Conservation (phyloP, 2,329 filamentous ascomycete species). For the Aspergillus tubingensis region DNA sequence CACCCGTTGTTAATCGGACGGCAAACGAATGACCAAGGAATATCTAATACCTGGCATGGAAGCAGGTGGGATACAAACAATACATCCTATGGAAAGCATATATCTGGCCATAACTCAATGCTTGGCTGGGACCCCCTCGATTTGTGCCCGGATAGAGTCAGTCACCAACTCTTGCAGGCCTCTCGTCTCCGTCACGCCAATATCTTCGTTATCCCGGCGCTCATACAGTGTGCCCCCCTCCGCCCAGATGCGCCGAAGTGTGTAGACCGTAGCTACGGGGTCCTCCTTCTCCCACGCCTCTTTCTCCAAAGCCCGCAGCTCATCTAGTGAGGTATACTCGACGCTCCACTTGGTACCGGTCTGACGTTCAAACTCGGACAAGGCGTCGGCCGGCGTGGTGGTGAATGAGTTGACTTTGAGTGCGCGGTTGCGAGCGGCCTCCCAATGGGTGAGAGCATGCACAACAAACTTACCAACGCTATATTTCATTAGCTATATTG, state of each 20-base stretch:
- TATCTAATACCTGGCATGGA: too few species aligned
- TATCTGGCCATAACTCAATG: not conserved
- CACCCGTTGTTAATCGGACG: too few species aligned
- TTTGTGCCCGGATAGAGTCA: slow-evolving; percentile 24
- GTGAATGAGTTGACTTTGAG: slow-evolving; percentile 73
- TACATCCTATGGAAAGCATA: not conserved
- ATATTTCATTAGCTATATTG: not conserved
- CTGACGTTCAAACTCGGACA: slow-evolving; percentile 69
- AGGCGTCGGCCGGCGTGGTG: slow-evolving; percentile 61
- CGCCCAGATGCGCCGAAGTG: slow-evolving; percentile 70
- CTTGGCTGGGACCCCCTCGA: not conserved
- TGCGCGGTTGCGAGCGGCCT: slow-evolving; percentile 55
- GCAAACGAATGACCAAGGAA: too few species aligned
- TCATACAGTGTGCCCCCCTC: slow-evolving; percentile 72
- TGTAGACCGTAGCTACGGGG: slow-evolving; percentile 57
- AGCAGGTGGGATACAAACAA: too few species aligned
- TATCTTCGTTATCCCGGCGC: slow-evolving; percentile 64
- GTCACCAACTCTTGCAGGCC: slow-evolving; percentile 53
- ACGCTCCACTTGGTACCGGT: slow-evolving; percentile 61
- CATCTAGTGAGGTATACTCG: slow-evolving; percentile 54
- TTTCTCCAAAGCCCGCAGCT: slow-evolving; percentile 59
- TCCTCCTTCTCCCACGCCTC: slow-evolving; percentile 58
- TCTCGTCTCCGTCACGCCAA: slow-evolving; percentile 58
- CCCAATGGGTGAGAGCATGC: slow-evolving; percentile 60
- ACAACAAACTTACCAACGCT: slow-evolving; percentile 69